phyloP scores from a whole-genome alignment of 2,329 filamentous ascomycete species.

The Coniochaeta hoffmannii region DNA sequence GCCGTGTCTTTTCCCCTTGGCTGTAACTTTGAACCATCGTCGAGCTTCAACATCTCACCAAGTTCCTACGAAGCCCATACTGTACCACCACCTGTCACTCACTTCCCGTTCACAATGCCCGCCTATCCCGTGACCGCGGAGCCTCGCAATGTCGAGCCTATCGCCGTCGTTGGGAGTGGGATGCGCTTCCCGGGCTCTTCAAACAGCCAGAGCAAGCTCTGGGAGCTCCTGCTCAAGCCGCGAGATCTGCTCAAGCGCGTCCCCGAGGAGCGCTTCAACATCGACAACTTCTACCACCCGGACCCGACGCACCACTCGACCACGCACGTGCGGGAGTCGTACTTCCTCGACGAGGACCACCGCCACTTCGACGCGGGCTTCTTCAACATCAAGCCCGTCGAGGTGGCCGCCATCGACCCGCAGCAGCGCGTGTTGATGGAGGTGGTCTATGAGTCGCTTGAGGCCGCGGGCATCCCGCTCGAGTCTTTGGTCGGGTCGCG shows the following conservation, averaged over 20 bases:
- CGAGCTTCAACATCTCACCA: slow-evolving; percentile 2
- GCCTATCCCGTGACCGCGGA: no score
- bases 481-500: slow-evolving; percentile 13
- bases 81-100: slow-evolving; percentile 1
- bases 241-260: neutral
- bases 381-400: slow-evolving; percentile 5
- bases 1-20: neutral
- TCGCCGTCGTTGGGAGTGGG: slow-evolving; percentile 4
- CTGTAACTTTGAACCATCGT: neutral
- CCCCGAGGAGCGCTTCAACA: neutral
- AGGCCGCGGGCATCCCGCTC: slow-evolving; percentile 11
- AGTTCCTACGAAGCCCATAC: neutral
- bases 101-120: neutral
- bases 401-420: slow-evolving; percentile 3
- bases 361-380: slow-evolving; percentile 1
- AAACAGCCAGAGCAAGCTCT: neutral
- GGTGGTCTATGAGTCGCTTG: neutral
- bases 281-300: slow-evolving; percentile 2
- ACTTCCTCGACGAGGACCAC: slow-evolving; percentile 3
- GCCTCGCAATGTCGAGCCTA: slow-evolving; percentile 3
- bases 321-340: neutral
- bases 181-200: slow-evolving; percentile 3
- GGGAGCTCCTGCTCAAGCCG: slow-evolving; percentile 6
- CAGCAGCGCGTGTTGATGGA: slow-evolving; percentile 3
- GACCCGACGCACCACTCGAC: neutral